Conservation (phyloP, 140 eudicot species). For the Bidens hawaiensis region DNA sequence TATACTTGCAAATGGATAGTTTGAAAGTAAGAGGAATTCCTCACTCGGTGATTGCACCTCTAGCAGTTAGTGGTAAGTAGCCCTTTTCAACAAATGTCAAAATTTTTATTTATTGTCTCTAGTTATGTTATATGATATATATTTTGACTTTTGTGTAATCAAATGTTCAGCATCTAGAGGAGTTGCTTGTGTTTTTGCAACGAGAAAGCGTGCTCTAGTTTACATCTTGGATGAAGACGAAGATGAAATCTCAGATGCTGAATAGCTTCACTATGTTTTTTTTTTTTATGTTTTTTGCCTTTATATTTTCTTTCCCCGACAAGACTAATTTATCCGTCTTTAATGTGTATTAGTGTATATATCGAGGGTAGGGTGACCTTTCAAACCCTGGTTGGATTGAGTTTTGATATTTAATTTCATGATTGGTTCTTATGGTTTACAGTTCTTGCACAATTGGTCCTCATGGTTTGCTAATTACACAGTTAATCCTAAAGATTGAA, state of each 20-base stretch:
- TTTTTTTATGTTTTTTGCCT: background rate
- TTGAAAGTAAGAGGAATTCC: conserved; percentile 79
- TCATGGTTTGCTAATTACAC: too few relatives aligned
- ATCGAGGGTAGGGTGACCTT: too few relatives aligned
- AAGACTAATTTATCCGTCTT: too few relatives aligned
- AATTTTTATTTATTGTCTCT: background rate
- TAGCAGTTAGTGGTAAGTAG: conserved; percentile 92
- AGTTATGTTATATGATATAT: too few relatives aligned
- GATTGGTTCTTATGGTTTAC: too few relatives aligned
- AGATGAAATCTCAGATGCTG: conserved; percentile 79
- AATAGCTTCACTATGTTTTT: conserved; percentile 36
- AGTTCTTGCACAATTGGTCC: too few relatives aligned
- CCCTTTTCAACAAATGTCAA: conserved; percentile 5
- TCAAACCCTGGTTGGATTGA: too few relatives aligned
- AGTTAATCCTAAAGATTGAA: too few relatives aligned
- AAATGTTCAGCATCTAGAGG: conserved; percentile 86
- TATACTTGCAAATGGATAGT: conserved; percentile 60
- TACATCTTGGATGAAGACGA: conserved; percentile 67
- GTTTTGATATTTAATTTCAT: too few relatives aligned
- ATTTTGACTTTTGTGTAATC: background rate
- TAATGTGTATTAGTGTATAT: too few relatives aligned
- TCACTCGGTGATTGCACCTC: conserved; percentile 66
- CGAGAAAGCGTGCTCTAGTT: conserved; percentile 88
- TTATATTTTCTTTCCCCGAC: too few relatives aligned
- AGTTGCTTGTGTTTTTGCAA: conserved; percentile 81